A percentile compares a stretch with the other conserved stretches of the same genome.
phyloP scores from a whole-genome alignment of 2,329 filamentous ascomycete species.

The Pleurostoma richardsiae region DNA sequence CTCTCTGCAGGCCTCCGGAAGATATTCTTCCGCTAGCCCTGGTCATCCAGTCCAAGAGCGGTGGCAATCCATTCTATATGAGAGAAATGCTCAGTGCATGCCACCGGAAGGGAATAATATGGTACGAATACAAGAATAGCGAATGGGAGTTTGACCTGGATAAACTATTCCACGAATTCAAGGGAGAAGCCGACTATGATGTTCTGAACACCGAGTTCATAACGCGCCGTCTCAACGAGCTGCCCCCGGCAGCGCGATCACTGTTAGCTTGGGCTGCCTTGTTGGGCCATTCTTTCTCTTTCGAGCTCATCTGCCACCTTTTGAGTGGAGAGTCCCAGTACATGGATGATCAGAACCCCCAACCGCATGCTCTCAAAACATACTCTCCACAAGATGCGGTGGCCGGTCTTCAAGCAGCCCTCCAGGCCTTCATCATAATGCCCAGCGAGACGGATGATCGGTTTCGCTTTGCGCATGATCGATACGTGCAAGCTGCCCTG shows the following conservation, averaged over 20 bases:
- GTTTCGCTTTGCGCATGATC: slow-evolving; percentile 85
- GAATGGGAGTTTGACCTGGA: slow-evolving; percentile 85
- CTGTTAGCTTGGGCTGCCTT: slow-evolving; percentile 85
- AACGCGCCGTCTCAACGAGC: slow-evolving; percentile 68
- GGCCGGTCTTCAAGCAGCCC: slow-evolving; percentile 73
- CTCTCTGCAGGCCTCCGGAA: slow-evolving; percentile 67
- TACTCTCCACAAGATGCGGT: slow-evolving; percentile 66
- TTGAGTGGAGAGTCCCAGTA: slow-evolving; percentile 71
- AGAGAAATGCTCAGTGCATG: slow-evolving; percentile 85
- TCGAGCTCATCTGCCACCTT: slow-evolving; percentile 71
- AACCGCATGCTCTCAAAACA: slow-evolving; percentile 25
- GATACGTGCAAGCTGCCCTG: slow-evolving; percentile 72
- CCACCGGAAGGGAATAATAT: slow-evolving; percentile 71
- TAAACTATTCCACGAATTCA: slow-evolving; percentile 78
- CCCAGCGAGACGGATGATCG: slow-evolving; percentile 79
- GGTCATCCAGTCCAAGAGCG: slow-evolving; percentile 83
- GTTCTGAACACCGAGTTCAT: slow-evolving; percentile 81
- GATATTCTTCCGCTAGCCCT: slow-evolving; percentile 74
- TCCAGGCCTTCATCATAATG: slow-evolving; percentile 76
- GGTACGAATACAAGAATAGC: slow-evolving; percentile 81
- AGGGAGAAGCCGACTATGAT: slow-evolving; percentile 71
- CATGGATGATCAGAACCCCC: slow-evolving; percentile 34
- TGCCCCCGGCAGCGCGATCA: slow-evolving; percentile 67
- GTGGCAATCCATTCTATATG: slow-evolving; percentile 87
- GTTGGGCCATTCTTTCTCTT: slow-evolving; percentile 78